These are phyloP conservation scores for Lentinula lateritia DNA, from an alignment of 768 basidiomycete genomes.

Conservation along the genomic window DNA sequence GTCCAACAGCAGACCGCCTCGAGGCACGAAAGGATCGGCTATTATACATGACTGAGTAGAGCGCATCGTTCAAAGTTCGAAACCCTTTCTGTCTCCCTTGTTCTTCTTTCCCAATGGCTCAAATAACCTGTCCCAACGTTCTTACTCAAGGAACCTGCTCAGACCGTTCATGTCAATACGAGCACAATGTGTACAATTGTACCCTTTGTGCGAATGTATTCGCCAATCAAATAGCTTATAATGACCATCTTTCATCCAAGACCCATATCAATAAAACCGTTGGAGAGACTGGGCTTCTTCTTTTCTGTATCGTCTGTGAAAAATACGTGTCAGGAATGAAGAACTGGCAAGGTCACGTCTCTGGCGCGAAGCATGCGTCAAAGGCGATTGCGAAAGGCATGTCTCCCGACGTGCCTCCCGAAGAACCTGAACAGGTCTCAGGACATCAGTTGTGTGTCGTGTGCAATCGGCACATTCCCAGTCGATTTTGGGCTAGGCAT, in stretches of 20 bases:
- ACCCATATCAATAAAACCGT: conserved; percentile 8
- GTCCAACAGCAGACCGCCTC: neutral
- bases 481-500: conserved; percentile 6
- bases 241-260: conserved; percentile 12
- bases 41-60: too few species aligned
- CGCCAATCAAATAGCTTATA: conserved; percentile 4
- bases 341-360: conserved; percentile 16
- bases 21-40: neutral
- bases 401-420: conserved; percentile 13
- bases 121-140: conserved; percentile 11
- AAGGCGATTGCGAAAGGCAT: conserved; percentile 8
- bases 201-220: conserved; percentile 16
- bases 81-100: neutral
- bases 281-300: neutral
- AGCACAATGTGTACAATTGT: conserved; percentile 17
- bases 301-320: conserved; percentile 11
- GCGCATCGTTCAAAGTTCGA: too few species aligned
- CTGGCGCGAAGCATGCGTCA: conserved; percentile 8
- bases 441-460: conserved; percentile 15
- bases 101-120: neutral
- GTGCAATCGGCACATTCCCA: conserved; percentile 16
- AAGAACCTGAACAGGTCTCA: conserved; percentile 9
- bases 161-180: conserved; percentile 8
- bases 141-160: conserved; percentile 13
- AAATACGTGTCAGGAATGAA: conserved; percentile 1